Base-by-base conservation (phyloP, 169 alveolate genomes). In the Cryptosporidium bovis region DNA sequence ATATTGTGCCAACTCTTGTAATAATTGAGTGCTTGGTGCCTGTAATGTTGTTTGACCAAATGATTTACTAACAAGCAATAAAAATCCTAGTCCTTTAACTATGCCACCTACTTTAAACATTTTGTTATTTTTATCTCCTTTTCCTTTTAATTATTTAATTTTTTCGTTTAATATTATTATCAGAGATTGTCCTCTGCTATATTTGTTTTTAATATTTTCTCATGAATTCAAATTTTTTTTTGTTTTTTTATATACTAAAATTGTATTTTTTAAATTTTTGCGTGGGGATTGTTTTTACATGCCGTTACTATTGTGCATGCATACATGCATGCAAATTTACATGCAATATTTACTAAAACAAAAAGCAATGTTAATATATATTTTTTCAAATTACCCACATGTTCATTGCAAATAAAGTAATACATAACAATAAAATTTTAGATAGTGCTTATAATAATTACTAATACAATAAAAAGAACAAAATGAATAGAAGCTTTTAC, bases 1-100 rank as follows among this genome's bases (percentile, higher is more conserved):
- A 65, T 93, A 95, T 62, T 95, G 95, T 3, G 97, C 95, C 64
- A 95, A 93, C 65, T 77, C 87, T 60, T 77, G 87, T 27, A 77
- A 60, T 10, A 77, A 66, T 66, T 77, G 77, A 36, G 87, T n/a
- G 13, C 64, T 77, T 56, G 87, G 87, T 29, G 87, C 87, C 27
- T 77, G 87, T 48, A 44, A 56, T 44, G 69, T 62, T 40, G 87
- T 60, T 62, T 77, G 87, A 51, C 87, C 44, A 71, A 31, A 48
- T 46, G 71, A 56, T 18, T 48, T 77, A 12, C 71, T 51, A 18
- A 62, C 51, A 8, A 62, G 18, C 24, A 77, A 62, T 44, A 77
- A 13, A 15, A 77, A 58, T 31, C 87, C 46, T 8, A 77, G 65
- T 15, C 87, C 60, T 31, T 60, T 40, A 13, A 77, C 36, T 44